These are phyloP conservation scores for Aspergillus phoenicis DNA, from an alignment of 2,329 filamentous ascomycete genomes.

Conservation along the genomic window DNA sequence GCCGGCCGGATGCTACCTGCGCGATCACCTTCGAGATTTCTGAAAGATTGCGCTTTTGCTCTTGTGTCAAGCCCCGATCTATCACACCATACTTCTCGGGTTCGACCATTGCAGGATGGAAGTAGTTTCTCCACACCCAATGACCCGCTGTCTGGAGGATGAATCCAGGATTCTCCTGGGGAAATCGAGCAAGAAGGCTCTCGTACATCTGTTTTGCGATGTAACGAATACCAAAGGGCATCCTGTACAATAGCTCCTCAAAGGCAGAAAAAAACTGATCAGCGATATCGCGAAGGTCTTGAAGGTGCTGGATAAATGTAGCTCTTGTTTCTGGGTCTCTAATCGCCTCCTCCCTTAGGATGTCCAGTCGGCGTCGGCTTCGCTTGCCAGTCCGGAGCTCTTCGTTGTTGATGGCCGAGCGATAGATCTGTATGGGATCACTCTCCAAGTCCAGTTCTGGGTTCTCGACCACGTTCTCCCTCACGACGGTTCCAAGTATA, in stretches of 20 bases:
- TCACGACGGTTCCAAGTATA: conserved; percentile 79
- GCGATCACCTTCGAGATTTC: conserved; percentile 91
- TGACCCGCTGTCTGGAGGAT: conserved; percentile 82
- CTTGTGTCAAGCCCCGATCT: conserved; percentile 82
- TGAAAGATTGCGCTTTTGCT: conserved; percentile 88
- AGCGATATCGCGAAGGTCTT: conserved; percentile 90
- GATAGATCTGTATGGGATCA: conserved; percentile 96
- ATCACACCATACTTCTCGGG: conserved; percentile 93
- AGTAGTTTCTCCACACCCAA: conserved; percentile 93
- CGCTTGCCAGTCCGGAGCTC: conserved; percentile 87
- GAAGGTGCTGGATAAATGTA: conserved; percentile 90
- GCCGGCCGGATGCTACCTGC: conserved; percentile 82
- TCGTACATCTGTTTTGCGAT: conserved; percentile 85
- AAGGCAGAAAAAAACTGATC: conserved; percentile 83
- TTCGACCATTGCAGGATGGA: conserved; percentile 83
- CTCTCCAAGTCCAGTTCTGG: conserved; percentile 89
- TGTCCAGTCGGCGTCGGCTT: conserved; percentile 77
- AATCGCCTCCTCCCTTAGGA: conserved; percentile 91
- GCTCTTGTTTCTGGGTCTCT: conserved; percentile 89
- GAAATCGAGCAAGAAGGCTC: conserved; percentile 73
- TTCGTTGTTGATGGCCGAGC: conserved; percentile 93
- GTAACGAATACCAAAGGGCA: conserved; percentile 92
- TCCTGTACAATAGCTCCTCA: conserved; percentile 80
- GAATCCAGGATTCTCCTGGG: conserved; percentile 73
- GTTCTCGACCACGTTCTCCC: conserved; percentile 91